Evolutionary conservation across 495 filamentous ascomycete genomes (phyloP), one percentile per base, ranked within the genome.

Genomic region (Parathielavia appendiculata): DNA sequence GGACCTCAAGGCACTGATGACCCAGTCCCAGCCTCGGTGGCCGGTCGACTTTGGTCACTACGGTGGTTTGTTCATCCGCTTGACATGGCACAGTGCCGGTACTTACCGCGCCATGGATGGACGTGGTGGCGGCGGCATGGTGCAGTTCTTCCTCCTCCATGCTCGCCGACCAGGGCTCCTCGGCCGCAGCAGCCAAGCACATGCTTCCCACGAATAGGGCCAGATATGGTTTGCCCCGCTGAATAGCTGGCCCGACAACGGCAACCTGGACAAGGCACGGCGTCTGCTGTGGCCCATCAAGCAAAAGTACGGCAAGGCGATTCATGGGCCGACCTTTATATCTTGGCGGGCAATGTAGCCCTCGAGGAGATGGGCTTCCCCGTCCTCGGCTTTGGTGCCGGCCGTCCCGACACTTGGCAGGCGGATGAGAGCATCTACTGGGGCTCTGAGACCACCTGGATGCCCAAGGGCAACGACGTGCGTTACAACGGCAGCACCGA

Each of bases 211-310:
- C 26, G 26, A 30, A 41, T 72, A 81, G 64, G 86, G 84, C 26
- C 84, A 88, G 72, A 85, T 88, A 71, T 82, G 86, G 35, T 88
- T 89, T 61, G 85, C 86, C 16, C 86, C 86, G 12, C 81, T 89
- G 64, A 89, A 89, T 83, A 85, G 82, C 76, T 89, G 86, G 86
- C 86, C 86, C 56, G 86, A 89, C 74, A 89, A 89, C 61, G 85
- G 83, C 59, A 82, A 76, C 63, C 79, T 89, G 47, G 86, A 89
- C 80, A 89, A 89, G 80, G 85, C 85, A 40, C 86, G 86, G 51
- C 85, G 86, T 59, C 80, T 89, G 57, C 71, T 89, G 54, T 89
- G 86, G 86, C 86, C 86, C 64, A 82, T 89, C 74, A 89, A 89
- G 77, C 84, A 88, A 65, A 89, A 89, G 78, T 89, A 89, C 66